Evolutionary conservation across 2,329 filamentous ascomycete species (phyloP), one percentile per base, ranked within the genome.

Genomic region (Botrytis deweyae): DNA sequence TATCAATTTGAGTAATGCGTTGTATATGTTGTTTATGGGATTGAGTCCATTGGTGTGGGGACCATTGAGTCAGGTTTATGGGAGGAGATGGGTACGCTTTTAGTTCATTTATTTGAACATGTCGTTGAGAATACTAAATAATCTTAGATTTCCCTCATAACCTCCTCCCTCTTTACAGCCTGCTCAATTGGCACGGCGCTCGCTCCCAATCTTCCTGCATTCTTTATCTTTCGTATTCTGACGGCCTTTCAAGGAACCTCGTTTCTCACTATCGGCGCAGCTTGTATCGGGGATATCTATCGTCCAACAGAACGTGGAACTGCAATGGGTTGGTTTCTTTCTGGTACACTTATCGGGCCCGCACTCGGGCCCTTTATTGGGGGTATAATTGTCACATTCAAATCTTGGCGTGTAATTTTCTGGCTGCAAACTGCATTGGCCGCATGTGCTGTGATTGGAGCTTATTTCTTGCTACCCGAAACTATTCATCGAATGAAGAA

Each of bases 1-100:
- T 73, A 90, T 95, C 80, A 93, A 93, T 79, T 82, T 92, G 63
- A 91, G 88, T 79, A 95, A 95, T 82, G 92, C 92, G 0, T 82
- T 91, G n/a, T 93, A 93, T 77, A 87, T 93, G 84, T 81, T 91
- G 7, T 90, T 91, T 77, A 95, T 94, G 92, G 92, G 91, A 0
- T 73, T 93, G 7, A 88, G 87, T 22, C 89, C 92, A 1, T 87
- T 90, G 16, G 87, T 94, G 72, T 95, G 91, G 87, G 91, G 92
- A 0, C 92, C 92, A 0, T 83, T 93, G 74, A 92, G 90, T 76
- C 88, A 90, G 76, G 86, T 91, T 0, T 90, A 88, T 78, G 89
- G 89, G 20, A 85, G 89, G 73, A 83, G 88, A 78, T 83, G 84
- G 72, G 89, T 90, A 78, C 80, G 87, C 70, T 49, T 62, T 46